Evolutionary conservation across 805 yeast genomes (phyloP), one percentile per base, ranked within the genome.

Genomic region (Metschnikowia corniflorae): DNA sequence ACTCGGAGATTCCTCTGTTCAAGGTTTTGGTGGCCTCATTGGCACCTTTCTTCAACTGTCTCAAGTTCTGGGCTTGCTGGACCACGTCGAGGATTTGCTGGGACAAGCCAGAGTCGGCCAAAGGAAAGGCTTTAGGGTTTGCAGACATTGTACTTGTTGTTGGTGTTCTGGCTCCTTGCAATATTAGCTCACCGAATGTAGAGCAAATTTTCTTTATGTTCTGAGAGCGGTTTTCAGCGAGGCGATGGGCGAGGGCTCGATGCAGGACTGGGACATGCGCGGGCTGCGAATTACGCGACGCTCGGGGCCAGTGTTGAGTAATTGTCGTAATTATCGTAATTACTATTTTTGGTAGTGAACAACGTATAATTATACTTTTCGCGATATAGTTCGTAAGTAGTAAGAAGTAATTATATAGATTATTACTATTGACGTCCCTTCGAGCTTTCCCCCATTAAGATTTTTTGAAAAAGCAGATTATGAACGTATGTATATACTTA

Each of bases 41-140:
- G 55, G 99, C 98, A 71, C 99, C 99, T 71, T 93, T 93, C 80
- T 93, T 93, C 70, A 93, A 80, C 74, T 93, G 99, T 77, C 97
- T 88, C 65, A 93, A 79, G 73, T 85, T 88, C 59, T 95, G 89
- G 46, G 97, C 87, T 75, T 93, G 98, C 75, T 93, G 98, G 57
- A 86, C 93, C 64, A 93, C 89, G 60, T 93, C 97, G 63, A 93
- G 78, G 69, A 93, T 91, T 73, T 91, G 97, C 75, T 93, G 97
- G 52, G 95, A 74, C 57, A 94, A 78, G 54, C 82, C 88, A 51
- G 96, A 82, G 65, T 93, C 97, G 58, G 99, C 97, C 62, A 93
- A 79, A 65, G 99, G 99, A 75, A 93, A 93, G 50, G 99, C 99
- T 68, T 89, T 86, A 68, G 96, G 95, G 80, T 91, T 91, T 49